These are phyloP conservation scores for Raffaelea ambrosiae DNA, from an alignment of 2,329 filamentous ascomycete genomes.

Conservation along the genomic window DNA sequence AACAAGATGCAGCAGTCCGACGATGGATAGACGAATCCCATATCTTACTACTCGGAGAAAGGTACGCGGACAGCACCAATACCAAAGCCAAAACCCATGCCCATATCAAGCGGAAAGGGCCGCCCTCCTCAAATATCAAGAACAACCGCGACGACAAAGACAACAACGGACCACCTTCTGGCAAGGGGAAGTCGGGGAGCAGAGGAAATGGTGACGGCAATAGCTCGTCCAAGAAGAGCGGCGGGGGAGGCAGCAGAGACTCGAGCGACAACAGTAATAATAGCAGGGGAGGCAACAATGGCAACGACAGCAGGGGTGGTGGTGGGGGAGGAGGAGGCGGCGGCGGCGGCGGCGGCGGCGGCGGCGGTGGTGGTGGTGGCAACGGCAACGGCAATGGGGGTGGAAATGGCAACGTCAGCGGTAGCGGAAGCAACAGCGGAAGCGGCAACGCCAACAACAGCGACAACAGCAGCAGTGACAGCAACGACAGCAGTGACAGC, in stretches of 20 bases:
- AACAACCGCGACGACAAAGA: not conserved
- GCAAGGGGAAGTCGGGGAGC: not conserved
- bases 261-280: slow-evolving; percentile 2
- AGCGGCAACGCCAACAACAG: not conserved
- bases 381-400: slow-evolving; percentile 4
- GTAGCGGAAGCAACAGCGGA: slow-evolving; percentile 2
- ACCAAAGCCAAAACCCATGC: not conserved
- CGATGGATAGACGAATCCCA: not conserved
- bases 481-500: not conserved
- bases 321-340: no score
- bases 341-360: slow-evolving; percentile 7
- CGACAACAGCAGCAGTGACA: slow-evolving; percentile 4
- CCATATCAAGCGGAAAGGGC: not conserved
- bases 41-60: no score
- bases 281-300: slow-evolving; percentile 1
- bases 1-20: not conserved
- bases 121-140: not conserved
- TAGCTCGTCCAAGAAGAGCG: slow-evolving; percentile 1
- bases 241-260: slow-evolving; percentile 2
- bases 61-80: not conserved
- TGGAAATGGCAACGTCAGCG: slow-evolving; percentile 3
- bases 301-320: not conserved
- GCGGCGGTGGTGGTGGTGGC: slow-evolving; percentile 2
- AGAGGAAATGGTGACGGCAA: slow-evolving; percentile 2
- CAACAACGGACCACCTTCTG: not conserved